Evolutionary conservation across 2,329 filamentous ascomycete genomes (phyloP), one percentile per base, ranked within the genome.

Genomic region (Botrytis porri): DNA sequence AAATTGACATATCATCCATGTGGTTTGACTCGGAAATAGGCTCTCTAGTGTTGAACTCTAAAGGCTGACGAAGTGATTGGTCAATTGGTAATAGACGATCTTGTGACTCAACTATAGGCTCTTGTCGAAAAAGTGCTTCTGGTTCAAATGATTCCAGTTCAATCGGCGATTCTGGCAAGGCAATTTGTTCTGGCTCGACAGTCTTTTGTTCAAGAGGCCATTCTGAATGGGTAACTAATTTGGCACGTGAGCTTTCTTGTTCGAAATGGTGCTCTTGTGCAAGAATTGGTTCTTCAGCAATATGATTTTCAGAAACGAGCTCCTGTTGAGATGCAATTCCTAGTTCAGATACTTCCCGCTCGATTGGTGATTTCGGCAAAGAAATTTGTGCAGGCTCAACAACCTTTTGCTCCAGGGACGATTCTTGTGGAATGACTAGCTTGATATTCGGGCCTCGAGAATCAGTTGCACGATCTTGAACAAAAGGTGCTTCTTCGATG

Each of bases 291-390:
- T 43, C 65, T 57, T 43, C 48, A 41, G 16, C 10, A 16, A 18
- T 32, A 22, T 57, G 18, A 57, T n/a, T 25, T n/a, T 57, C 10
- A 29, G 18, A 69, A 43, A 32, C 37, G 39, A n/a, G 48, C 18
- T 41, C 48, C 6, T 25, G 35, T 69, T 69, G 65, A 69, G 54
- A 25, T 6, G 48, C 18, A 4, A 41, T 25, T 57, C 39, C 48
- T 69, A 14, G 18, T 57, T 57, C 35, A 41, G 35, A 32, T 7
- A 32, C 25, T 43, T 57, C 37, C 18, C 22, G 48, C 48, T 67
- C 65, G 3, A 43, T 41, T 32, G 48, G 65, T 69, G 48, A 69
- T 41, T 41, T 48, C 32, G 65, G 65, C 48, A 69, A 57, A 25
- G 25, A 20, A 25, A 69, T 57, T 32, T 57, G 35, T 57, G 39